phyloP scores from a whole-genome alignment of 2,329 filamentous ascomycete genomes.

The Colletotrichum viniferum region DNA sequence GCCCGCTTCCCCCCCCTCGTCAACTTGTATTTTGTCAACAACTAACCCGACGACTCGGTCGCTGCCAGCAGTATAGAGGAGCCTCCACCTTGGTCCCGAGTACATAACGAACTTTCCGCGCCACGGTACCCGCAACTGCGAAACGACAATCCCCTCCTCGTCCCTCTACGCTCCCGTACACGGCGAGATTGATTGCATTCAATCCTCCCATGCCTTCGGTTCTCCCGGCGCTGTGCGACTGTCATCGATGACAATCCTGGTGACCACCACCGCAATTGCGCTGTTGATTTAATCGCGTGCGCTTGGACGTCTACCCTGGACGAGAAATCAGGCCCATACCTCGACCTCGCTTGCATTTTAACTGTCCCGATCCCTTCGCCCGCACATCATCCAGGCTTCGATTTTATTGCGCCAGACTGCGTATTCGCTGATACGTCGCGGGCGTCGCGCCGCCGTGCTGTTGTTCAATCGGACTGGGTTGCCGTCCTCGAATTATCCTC shows the following conservation, averaged over 20 bases:
- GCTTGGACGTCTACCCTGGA: neutral
- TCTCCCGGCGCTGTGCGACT: neutral
- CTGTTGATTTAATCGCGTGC: neutral
- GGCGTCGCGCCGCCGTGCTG: neutral
- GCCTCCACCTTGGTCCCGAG: slow-evolving; percentile 19
- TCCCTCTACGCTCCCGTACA: neutral
- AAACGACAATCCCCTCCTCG: slow-evolving; percentile 14
- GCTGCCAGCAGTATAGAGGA: slow-evolving; percentile 12
- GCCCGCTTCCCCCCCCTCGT: neutral
- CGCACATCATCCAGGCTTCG: neutral
- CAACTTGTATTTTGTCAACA: neutral
- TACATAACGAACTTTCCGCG: slow-evolving; percentile 18
- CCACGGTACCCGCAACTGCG: slow-evolving; percentile 21
- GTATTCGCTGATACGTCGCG: neutral
- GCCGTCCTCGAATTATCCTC: slow-evolving; percentile 14
- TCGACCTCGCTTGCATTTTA: neutral
- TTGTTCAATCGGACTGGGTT: slow-evolving; percentile 2
- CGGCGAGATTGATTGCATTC: neutral
- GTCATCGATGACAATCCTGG: neutral
- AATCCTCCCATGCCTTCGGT: neutral
- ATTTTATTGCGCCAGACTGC: neutral
- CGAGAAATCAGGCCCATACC: neutral
- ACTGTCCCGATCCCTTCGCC: neutral
- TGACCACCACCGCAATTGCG: neutral
- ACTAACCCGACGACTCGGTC: slow-evolving; percentile 15